Evolutionary conservation across 75 land plant genomes (phyloP), one percentile per base, ranked within the genome.

Genomic region (Sequoia sempervirens): DNA sequence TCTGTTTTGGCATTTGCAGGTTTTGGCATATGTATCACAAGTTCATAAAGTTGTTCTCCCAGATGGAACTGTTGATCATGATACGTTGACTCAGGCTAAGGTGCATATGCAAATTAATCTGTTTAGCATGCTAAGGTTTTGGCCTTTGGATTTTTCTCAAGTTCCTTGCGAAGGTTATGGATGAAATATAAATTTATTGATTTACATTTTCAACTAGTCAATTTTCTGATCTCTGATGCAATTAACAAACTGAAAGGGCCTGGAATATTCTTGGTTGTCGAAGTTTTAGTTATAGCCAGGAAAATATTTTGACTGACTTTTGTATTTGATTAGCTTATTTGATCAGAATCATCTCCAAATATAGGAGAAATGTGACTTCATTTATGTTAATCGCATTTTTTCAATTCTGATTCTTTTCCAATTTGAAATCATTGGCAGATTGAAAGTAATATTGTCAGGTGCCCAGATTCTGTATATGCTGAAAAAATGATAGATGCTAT

Each of bases 401-500:
- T 9, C 14, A 78, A 78, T 13, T 45, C 13, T 26, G 4, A 40
- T 47, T 45, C 28, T 45, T 43, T 78, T 78, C 14, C 30, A 43
- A 26, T 43, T 45, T 45, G 50, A 23, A 45, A n/a, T 45, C 28
- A 78, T 90, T 75, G 56, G 61, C 86, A 98, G 99, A 88, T 98
- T 30, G 99, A 98, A 88, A 92, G 92, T 85, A 98, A 96, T 78
- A 95, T 96, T 84, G 97, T 90, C 1, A 92, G 99, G 83, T 98
- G 99, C 82, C 99, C 99, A 28, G 88, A 95, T 86, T 91, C 93
- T 70, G 94, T 91, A 61, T 90, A 90, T 86, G 99, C 99, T 10
- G 91, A 93, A 66, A 96, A 98, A 86, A 98, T 98, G 99, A 98
- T 98, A 85, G 93, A 86, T 82, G 99, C 99, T 41, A 98, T 98